Evolutionary conservation across 139 green algal species (phyloP).

Genomic region (Closterium sp.): DNA sequence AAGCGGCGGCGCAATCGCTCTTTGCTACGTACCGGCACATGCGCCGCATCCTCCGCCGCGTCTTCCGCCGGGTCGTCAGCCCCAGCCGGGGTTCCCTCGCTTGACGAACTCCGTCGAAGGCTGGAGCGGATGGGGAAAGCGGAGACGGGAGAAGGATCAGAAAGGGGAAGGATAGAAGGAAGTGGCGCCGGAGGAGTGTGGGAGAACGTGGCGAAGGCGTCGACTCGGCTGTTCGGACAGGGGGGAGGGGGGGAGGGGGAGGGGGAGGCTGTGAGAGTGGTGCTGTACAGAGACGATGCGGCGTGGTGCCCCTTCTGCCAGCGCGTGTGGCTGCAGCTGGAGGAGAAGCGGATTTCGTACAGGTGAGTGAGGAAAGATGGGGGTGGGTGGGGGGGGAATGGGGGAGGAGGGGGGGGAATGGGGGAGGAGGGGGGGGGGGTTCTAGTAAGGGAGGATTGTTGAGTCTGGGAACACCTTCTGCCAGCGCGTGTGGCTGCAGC

Average conservation of each 20-base stretch:
- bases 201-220: neutral
- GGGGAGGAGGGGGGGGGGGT: too few relatives aligned
- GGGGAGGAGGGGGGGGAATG: too few relatives aligned
- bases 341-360: conserved; percentile 96
- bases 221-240: neutral
- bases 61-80: neutral
- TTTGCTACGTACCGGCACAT: neutral
- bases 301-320: conserved; percentile 79
- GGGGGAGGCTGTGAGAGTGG: conserved; percentile 45
- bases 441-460: too few relatives aligned
- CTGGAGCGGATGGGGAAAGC: neutral
- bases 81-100: neutral
- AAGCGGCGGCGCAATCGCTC: neutral
- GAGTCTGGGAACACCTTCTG: neutral
- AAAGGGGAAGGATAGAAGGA: neutral
- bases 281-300: conserved; percentile 72
- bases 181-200: neutral
- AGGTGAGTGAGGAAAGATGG: conserved; percentile 4
- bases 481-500: too few relatives aligned
- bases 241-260: neutral
- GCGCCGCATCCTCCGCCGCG: neutral
- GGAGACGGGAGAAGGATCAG: neutral
- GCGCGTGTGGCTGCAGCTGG: conserved; percentile 88
- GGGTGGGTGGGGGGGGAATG: too few relatives aligned
- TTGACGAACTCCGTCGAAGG: neutral